Evolutionary conservation across 2,329 filamentous ascomycete genomes (phyloP).

Genomic region (Stachybotrys chlorohalonatus): DNA sequence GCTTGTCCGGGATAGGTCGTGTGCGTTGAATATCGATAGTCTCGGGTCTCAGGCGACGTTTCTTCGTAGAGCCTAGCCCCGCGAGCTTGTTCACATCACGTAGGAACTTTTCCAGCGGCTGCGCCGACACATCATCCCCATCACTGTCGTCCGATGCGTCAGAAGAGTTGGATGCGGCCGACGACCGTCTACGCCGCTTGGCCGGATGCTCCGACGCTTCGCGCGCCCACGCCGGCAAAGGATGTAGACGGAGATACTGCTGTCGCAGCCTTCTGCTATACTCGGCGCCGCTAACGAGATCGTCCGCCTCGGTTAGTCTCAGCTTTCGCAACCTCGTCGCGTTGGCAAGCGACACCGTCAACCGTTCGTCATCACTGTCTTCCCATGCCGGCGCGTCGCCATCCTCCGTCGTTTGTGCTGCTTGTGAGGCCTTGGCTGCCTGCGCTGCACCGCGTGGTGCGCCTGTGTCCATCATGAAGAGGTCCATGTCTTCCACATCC

Average conservation of each 20-base stretch:
- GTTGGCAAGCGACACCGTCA: slow-evolving; percentile 73
- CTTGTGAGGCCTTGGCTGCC: slow-evolving; percentile 14
- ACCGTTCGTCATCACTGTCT: slow-evolving; percentile 89
- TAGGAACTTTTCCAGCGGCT: slow-evolving; percentile 72
- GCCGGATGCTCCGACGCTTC: slow-evolving; percentile 38
- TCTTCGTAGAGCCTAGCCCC: slow-evolving; percentile 42
- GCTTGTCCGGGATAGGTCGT: slow-evolving; percentile 72
- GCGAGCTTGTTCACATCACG: slow-evolving; percentile 64
- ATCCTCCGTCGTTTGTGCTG: slow-evolving; percentile 10
- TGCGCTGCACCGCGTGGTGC: slow-evolving; percentile 29
- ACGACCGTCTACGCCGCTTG: slow-evolving; percentile 44
- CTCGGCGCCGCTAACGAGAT: slow-evolving; percentile 77
- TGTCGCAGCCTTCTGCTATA: slow-evolving; percentile 72
- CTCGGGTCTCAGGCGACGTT: slow-evolving; percentile 72
- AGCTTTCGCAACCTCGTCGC: slow-evolving; percentile 74
- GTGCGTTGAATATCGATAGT: slow-evolving; percentile 83
- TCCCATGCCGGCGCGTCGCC: slow-evolving; percentile 63
- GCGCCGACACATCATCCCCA: slow-evolving; percentile 45
- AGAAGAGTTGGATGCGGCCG: slow-evolving; percentile 38
- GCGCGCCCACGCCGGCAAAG: slow-evolving; percentile 51
- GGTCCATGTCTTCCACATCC: slow-evolving; percentile 62
- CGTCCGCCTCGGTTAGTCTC: slow-evolving; percentile 70
- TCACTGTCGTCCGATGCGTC: slow-evolving; percentile 48
- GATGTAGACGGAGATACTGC: slow-evolving; percentile 59
- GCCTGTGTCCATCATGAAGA: slow-evolving; percentile 76